Percentiles rank a stretch among this genome's conserved stretches.
phyloP scores from a whole-genome alignment of 805 yeast species.

The Yamadazyma nakazawae region DNA sequence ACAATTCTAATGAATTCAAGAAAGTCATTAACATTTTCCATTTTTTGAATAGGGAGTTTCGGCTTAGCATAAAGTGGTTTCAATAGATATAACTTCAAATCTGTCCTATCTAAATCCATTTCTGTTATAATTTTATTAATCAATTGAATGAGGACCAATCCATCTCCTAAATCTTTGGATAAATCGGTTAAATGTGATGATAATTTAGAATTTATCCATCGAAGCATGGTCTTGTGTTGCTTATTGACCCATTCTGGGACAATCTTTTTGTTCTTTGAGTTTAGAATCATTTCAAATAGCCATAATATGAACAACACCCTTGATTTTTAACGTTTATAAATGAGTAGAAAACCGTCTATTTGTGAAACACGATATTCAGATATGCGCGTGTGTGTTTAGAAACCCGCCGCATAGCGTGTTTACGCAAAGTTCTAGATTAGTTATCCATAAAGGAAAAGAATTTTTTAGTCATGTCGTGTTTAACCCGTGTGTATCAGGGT shows the following conservation, averaged over 20 bases:
- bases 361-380: slow-evolving; percentile 5
- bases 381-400: slow-evolving; percentile 3
- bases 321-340: neutral
- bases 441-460: too few relatives aligned
- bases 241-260: slow-evolving; percentile 39
- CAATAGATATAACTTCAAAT: slow-evolving; percentile 21
- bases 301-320: neutral
- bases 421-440: too few relatives aligned
- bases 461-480: neutral
- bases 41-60: slow-evolving; percentile 39
- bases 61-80: slow-evolving; percentile 37
- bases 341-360: slow-evolving; percentile 3
- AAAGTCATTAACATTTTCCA: slow-evolving; percentile 45
- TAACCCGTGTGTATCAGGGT: neutral
- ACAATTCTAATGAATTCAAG: slow-evolving; percentile 40
- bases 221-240: slow-evolving; percentile 47
- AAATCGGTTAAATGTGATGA: slow-evolving; percentile 19
- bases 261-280: neutral
- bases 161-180: slow-evolving; percentile 37
- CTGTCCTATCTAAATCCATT: slow-evolving; percentile 13
- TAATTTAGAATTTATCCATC: slow-evolving; percentile 48
- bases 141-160: slow-evolving; percentile 36
- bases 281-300: neutral
- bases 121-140: slow-evolving; percentile 29
- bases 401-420: too few relatives aligned